Base-by-base conservation (phyloP, 164 flowering plant species). In the Stephania yunnanensis region DNA sequence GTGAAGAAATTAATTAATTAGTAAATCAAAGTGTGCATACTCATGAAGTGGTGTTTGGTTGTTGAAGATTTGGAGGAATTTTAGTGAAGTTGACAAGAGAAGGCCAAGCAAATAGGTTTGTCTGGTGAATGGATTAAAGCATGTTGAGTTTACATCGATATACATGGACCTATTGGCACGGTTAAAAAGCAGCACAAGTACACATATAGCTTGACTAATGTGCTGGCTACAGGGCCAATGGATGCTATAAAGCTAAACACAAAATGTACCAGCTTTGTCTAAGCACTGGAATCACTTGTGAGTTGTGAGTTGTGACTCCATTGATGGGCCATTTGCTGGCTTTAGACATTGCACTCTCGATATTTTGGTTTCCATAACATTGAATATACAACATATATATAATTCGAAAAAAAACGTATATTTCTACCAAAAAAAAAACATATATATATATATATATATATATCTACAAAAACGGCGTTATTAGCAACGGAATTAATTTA, bases 151-250 rank as follows among this genome's bases (percentile, higher is more conserved):
- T 20, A 17, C 9, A 10, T 73, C 73, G 44, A 0, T 69, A 81
- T 80, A 70, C 83, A 0, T 69, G 83, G 81, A 70, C 84, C 78
- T 77, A 61, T 30, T 42, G 80, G 78, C 81, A 75, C 72, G 79
- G 74, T 71, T 73, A 79, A 45, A 77, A 19, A 42, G 73, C 19
- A 76, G 73, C 78, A 77, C 6, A 67, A 46, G 36, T 25, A 73
- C 80, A 78, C 66, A 36, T 10, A 45, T 10, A 45, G 72, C 17
- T 31, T 36, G 80, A 79, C 78, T 74, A 73, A 31, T 52, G 69
- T 77, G 79, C 45, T 72, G 79, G 78, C 48, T 22, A 77, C 68
- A 76, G 53, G 44, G 20, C n/a, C 22, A 73, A 77, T 70, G 73
- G 79, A 78, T 71, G 77, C 66, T 42, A 65, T 74, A 76, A 78